Evolutionary conservation across 2,329 filamentous ascomycete species (phyloP).

Genomic region (Sporothrix inflata): DNA sequence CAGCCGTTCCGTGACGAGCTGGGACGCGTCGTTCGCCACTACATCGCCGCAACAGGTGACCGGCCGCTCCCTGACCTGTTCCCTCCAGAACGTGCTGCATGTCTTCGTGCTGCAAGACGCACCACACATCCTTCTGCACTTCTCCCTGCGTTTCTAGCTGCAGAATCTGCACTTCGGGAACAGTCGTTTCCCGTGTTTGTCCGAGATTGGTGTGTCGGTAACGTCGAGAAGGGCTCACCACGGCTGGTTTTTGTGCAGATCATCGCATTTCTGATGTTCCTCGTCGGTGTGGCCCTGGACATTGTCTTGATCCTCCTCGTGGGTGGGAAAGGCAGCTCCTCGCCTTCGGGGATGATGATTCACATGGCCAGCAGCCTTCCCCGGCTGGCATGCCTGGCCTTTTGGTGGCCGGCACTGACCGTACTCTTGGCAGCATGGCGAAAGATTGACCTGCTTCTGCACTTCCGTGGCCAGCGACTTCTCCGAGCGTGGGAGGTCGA

Average conservation of each 20-base stretch:
- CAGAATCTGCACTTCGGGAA: conserved; percentile 44
- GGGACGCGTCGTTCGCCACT: conserved; percentile 43
- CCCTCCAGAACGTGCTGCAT: conserved; percentile 44
- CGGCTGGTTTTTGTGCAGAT: conserved; percentile 37
- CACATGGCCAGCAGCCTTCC: conserved; percentile 22
- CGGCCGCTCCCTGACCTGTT: conserved; percentile 45
- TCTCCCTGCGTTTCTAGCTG: conserved; percentile 44
- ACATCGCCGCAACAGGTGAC: conserved; percentile 42
- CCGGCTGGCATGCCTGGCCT: conserved; percentile 39
- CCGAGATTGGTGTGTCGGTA: conserved; percentile 44
- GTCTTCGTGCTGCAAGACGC: conserved; percentile 46
- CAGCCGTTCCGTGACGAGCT: conserved; percentile 49
- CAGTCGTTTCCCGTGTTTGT: conserved; percentile 47
- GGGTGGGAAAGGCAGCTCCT: conserved; percentile 29
- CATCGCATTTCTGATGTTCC: conserved; percentile 35
- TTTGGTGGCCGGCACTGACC: conserved; percentile 45
- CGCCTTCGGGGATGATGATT: conserved; percentile 23
- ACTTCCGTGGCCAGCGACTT: conserved; percentile 41
- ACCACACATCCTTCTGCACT: conserved; percentile 53
- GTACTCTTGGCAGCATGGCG: conserved; percentile 43
- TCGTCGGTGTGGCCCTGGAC: conserved; percentile 40
- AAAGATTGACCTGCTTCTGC: conserved; percentile 45
- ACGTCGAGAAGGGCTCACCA: conserved; percentile 36
- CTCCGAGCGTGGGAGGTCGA: conserved; percentile 46
- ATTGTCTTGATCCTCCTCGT: conserved; percentile 40